Conservation (phyloP, 2,329 filamentous ascomycete species). For the Phialophora tarda region DNA sequence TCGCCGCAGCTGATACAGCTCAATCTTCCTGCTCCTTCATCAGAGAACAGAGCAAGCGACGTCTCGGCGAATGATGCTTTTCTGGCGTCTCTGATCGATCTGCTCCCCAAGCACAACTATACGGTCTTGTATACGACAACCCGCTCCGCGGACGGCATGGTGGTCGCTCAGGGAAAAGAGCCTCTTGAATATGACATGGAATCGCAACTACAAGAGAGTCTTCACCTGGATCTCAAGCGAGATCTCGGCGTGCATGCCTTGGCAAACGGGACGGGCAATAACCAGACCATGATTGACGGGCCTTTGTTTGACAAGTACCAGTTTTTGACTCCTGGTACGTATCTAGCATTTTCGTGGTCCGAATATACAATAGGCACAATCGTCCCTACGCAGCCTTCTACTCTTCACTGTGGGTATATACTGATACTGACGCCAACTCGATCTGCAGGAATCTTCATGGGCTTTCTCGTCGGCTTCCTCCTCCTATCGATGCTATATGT, state of each 20-base stretch:
- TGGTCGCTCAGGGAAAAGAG: constrained; percentile 40
- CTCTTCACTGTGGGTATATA: neutral
- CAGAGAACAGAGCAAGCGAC: constrained; percentile 24
- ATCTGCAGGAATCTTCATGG: constrained; percentile 82
- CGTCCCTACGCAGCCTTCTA: neutral
- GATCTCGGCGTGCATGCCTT: constrained; percentile 51
- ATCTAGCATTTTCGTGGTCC: neutral
- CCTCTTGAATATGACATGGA: constrained; percentile 66
- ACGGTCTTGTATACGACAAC: constrained; percentile 78
- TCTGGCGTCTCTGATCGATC: constrained; percentile 54
- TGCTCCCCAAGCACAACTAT: constrained; percentile 62
- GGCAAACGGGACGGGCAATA: constrained; percentile 30
- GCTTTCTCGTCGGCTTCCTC: constrained; percentile 70
- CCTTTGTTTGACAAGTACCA: constrained; percentile 88
- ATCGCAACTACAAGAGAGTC: constrained; percentile 64
- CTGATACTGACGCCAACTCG: neutral
- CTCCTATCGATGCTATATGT: constrained; percentile 79
- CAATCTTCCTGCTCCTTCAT: constrained; percentile 49
- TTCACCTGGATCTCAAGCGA: constrained; percentile 78
- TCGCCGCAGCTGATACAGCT: constrained; percentile 50
- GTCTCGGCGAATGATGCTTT: constrained; percentile 48
- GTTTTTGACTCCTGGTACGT: constrained; percentile 84
- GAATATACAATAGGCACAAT: neutral
- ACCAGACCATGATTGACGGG: constrained; percentile 46
- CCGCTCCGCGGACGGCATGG: constrained; percentile 49